Percentiles rank a stretch among this genome's conserved stretches.
Conservation (phyloP, 108 stramenopile genomes). For the Skeletonema grethae region DNA sequence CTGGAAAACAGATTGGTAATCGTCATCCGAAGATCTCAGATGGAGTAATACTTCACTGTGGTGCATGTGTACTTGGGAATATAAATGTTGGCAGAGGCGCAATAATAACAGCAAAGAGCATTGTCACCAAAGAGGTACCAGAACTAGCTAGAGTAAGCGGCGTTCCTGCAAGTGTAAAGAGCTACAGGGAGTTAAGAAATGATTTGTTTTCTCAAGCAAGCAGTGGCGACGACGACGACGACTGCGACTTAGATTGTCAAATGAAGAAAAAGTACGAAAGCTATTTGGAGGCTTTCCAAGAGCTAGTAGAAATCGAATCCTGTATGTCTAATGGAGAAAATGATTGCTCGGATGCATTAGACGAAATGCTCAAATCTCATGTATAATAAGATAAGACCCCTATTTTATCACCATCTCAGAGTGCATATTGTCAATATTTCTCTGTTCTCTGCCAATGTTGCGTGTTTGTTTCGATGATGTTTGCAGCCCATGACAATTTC, state of each 20-base stretch:
- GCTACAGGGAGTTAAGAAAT: constrained; percentile 40
- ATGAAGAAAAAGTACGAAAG: constrained; percentile 17
- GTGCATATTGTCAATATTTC: no score
- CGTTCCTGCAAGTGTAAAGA: constrained; percentile 68
- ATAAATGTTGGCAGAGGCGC: constrained; percentile 89
- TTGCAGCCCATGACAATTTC: no score
- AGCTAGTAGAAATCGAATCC: constrained; percentile 17
- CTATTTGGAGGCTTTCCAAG: constrained; percentile 11
- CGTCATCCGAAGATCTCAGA: constrained; percentile 90
- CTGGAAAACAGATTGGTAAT: constrained; percentile 89
- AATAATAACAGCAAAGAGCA: constrained; percentile 71
- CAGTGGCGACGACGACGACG: constrained; percentile 14
- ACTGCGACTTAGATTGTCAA: constrained; percentile 26
- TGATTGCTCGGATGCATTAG: constrained; percentile 7
- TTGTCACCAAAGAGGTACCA: constrained; percentile 76
- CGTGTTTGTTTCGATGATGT: no score
- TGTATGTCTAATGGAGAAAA: constrained; percentile 3
- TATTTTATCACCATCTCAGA: background rate
- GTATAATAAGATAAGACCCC: background rate
- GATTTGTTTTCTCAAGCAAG: constrained; percentile 43
- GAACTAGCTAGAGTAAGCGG: constrained; percentile 64
- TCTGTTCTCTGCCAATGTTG: no score
- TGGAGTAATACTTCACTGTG: constrained; percentile 78
- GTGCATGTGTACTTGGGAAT: constrained; percentile 85
- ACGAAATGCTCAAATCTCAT: constrained; percentile 1